phyloP scores from a whole-genome alignment of 441 rosid genomes.

The Melianthus villosus region DNA sequence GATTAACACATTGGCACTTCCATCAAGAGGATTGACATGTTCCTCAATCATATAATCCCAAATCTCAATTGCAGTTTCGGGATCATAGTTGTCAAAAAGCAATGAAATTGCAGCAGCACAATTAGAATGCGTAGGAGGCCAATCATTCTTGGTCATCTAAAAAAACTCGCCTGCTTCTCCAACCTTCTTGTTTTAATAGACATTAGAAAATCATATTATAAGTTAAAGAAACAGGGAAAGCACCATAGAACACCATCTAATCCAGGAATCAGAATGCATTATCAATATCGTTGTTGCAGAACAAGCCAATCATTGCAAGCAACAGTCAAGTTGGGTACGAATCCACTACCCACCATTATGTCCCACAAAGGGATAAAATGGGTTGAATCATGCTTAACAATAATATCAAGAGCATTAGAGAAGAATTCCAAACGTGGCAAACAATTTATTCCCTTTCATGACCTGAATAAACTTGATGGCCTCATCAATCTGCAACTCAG shows the following conservation, averaged over 20 bases:
- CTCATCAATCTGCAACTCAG: conserved; percentile 16
- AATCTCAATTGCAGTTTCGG: conserved; percentile 37
- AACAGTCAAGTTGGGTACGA: conserved; percentile 34
- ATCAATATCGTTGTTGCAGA: conserved; percentile 23
- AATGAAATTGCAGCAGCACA: conserved; percentile 26
- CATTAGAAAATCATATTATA: conserved; percentile 34
- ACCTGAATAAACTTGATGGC: conserved; percentile 28
- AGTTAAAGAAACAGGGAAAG: conserved; percentile 33
- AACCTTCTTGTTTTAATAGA: conserved; percentile 31
- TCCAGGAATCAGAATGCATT: conserved; percentile 31
- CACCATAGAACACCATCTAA: conserved; percentile 32
- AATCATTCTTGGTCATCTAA: conserved; percentile 41
- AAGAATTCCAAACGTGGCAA: conserved; percentile 37
- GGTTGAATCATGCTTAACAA: conserved; percentile 20
- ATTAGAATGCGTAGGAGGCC: conserved; percentile 25
- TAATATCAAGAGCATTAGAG: conserved; percentile 27
- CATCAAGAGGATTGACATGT: conserved; percentile 22
- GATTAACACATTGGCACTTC: conserved; percentile 29
- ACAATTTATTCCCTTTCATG: conserved; percentile 32
- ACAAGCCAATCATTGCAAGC: conserved; percentile 27
- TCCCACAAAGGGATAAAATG: conserved; percentile 24
- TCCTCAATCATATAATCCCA: conserved; percentile 40
- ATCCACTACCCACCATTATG: conserved; percentile 21
- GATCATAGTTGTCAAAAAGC: conserved; percentile 30
- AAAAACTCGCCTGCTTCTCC: conserved; percentile 24